Base-by-base conservation (phyloP, 164 flowering plant genomes). In the Aristolochia fimbriata region DNA sequence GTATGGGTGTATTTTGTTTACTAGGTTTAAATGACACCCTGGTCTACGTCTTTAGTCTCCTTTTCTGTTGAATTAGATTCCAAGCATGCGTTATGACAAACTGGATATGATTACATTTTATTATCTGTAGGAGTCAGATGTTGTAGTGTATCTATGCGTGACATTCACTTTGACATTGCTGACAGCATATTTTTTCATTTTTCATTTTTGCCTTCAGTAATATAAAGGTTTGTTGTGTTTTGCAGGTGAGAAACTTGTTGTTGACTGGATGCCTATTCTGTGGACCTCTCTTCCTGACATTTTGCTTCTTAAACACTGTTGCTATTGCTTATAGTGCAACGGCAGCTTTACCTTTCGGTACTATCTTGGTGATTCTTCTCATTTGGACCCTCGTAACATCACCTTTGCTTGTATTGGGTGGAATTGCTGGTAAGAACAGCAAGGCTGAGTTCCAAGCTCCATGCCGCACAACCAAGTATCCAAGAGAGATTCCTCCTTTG, bases 391-490 rank as follows among this genome's bases (percentile, higher is more conserved):
- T 70, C 41, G 74, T 71, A 27, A 71, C 74, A 22, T 71, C 74
- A 15, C 74, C 74, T 20, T 48, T 71, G 20, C 74, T 71, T 53
- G 74, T 71, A 16, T 60, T 71, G 67, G 74, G 74, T 24, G 74
- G 74, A 22, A 67, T 71, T 59, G 74, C 74, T 48, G 74, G 74
- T 46, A 71, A 66, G 57, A 71, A 71, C 69, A 71, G 70, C 70
- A 71, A 67, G 55, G 20, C 67, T 17, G 74, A 71, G 51, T 71
- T 71, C 53, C 74, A 71, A 63, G 74, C 74, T 58, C 74, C 74
- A 41, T 67, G 70, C 63, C 74, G 74, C 47, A 71, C 74, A 8
- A 71, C 70, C 20, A 71, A 71, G 33, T 71, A 71, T 59, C 74
- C 74, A 13, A 67, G 74, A 66, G 74, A 71, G 23, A 71, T 71